phyloP scores from a whole-genome alignment of 257 asterid species.

The Fraxinus anomala region DNA sequence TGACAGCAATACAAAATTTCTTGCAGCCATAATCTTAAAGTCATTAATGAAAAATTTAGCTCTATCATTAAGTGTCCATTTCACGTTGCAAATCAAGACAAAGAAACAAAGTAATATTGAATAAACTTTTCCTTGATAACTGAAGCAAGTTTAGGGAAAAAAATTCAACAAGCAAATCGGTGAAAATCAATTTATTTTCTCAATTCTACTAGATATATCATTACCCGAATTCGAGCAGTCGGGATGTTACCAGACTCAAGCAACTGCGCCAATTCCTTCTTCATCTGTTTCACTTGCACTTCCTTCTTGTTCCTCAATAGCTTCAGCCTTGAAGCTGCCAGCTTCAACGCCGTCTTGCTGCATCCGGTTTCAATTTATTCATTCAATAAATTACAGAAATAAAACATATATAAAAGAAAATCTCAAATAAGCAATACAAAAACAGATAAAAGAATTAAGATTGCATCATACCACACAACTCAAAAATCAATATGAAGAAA shows the following conservation, averaged over 20 bases:
- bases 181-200: background rate
- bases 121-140: background rate
- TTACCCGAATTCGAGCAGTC: constrained; percentile 84
- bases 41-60: background rate
- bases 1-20: background rate
- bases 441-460: background rate
- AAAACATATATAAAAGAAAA: constrained; percentile 16
- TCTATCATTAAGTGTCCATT: background rate
- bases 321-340: constrained; percentile 74
- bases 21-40: background rate
- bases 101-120: background rate
- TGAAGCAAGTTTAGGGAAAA: background rate
- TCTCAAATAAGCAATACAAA: background rate
- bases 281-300: constrained; percentile 76
- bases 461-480: background rate
- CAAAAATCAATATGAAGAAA: background rate
- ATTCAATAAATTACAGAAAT: background rate
- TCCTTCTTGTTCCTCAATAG: constrained; percentile 83
- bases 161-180: background rate
- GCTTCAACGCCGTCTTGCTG: constrained; percentile 79
- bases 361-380: constrained; percentile 29
- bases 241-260: constrained; percentile 80
- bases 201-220: constrained; percentile 8
- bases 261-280: constrained; percentile 71
- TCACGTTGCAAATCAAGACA: constrained; percentile 20